Evolutionary conservation across 306 rosid species (phyloP).

Genomic region (Trifolium dubium): DNA sequence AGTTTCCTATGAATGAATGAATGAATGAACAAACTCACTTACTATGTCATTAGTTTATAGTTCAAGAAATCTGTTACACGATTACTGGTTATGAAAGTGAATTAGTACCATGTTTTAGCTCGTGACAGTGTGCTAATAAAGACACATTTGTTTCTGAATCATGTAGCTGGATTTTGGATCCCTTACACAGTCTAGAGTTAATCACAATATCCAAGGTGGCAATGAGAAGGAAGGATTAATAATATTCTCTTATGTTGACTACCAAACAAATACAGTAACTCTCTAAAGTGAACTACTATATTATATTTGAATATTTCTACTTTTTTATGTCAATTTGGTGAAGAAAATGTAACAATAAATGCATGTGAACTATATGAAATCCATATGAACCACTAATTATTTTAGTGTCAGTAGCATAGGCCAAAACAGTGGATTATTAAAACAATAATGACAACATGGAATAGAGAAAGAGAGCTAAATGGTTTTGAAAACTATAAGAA

Average conservation of each 20-base stretch:
- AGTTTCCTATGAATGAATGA: slow-evolving; percentile 1
- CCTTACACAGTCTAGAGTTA: neutral
- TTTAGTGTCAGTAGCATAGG: slow-evolving; percentile 37
- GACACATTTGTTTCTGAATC: slow-evolving; percentile 27
- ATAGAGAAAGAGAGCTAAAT: slow-evolving; percentile 27
- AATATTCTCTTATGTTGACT: neutral
- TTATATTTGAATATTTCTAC: neutral
- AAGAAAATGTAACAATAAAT: slow-evolving; percentile 24
- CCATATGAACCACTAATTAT: slow-evolving; percentile 33
- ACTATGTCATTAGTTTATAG: neutral
- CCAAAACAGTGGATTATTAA: slow-evolving; percentile 36
- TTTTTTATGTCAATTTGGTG: slow-evolving; percentile 6
- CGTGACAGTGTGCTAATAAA: slow-evolving; percentile 34
- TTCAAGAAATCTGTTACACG: neutral
- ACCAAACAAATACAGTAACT: slow-evolving; percentile 1
- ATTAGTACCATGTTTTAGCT: slow-evolving; percentile 12
- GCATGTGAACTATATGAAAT: slow-evolving; percentile 50
- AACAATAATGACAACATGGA: slow-evolving; percentile 33
- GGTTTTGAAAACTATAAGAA: slow-evolving; percentile 34
- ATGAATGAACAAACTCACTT: neutral
- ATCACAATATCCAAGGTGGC: slow-evolving; percentile 2
- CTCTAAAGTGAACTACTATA: neutral
- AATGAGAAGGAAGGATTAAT: neutral
- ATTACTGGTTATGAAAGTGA: neutral
- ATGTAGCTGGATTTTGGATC: slow-evolving; percentile 16